These are phyloP conservation scores for Colletotrichum sp. DNA, from an alignment of 2,329 filamentous ascomycete species.

Conservation along the genomic window DNA sequence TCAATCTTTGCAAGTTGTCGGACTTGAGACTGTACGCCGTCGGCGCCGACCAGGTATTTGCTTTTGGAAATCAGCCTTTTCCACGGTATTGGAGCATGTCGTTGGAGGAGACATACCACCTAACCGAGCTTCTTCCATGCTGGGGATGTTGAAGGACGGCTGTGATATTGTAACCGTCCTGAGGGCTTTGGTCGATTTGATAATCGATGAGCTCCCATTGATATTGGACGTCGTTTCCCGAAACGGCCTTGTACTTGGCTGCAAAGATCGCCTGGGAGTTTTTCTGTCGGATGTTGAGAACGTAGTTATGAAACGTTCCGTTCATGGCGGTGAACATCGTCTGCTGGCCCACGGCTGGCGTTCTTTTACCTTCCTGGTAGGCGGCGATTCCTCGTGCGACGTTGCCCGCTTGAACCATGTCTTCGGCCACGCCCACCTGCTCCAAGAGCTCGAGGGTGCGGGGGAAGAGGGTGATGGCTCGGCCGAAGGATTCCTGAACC, in stretches of 20 bases:
- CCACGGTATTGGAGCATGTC: background rate
- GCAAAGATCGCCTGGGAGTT: background rate
- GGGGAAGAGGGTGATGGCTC: background rate
- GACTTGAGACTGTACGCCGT: background rate
- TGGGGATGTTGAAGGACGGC: background rate
- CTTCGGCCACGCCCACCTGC: background rate
- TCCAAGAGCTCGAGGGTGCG: background rate
- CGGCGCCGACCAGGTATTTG: background rate
- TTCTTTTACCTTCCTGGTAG: background rate
- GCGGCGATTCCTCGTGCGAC: background rate
- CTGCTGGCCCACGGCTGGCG: background rate
- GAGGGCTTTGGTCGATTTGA: background rate
- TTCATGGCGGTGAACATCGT: background rate
- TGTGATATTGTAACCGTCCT: background rate
- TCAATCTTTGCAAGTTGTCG: background rate
- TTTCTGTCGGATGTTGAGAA: background rate
- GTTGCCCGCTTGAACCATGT: background rate
- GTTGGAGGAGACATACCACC: background rate
- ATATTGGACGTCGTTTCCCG: background rate
- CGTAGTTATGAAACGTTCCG: background rate
- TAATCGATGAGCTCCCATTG: background rate
- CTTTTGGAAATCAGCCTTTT: background rate
- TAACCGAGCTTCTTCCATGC: background rate
- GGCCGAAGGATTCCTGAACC: background rate
- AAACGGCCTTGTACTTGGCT: background rate